Base-by-base conservation (phyloP, 345 rosid genomes). In the Eucalyptus sideroxylon region DNA sequence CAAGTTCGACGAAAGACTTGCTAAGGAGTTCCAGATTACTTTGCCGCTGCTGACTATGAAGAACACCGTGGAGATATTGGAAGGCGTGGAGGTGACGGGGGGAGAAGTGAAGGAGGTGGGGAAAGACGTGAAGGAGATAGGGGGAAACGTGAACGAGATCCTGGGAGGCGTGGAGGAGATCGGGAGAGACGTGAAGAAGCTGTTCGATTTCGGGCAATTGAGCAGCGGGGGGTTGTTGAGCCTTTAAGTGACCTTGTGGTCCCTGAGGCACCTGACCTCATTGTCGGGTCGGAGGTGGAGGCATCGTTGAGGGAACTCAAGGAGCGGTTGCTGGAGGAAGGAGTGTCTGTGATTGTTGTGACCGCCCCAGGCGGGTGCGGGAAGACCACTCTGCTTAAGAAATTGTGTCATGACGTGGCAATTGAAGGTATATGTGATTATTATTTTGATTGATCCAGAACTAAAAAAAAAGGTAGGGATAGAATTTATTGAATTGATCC, bases 171-270 rank as follows among this genome's bases (percentile, higher is more conserved):
- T 87, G 53, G 62, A 27, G 8, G 88, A 60, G 62, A 67, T 87
- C n/a, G 15, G 42, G 62, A 2, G 62, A 21, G 88, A 5, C 80
- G 0, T 60, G 31, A 60, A 50, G 40, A 4, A 34, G 88, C 16
- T 87, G 17, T 0, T 62, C 0, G 0, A 0, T 67, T 9, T 0
- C 4, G 0, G 0, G 34, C 40, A 31, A 8, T 5, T 0, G 23
- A 31, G 0, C 80, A 16, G 40, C 42, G 80, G 42, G 42, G 42
- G n/a, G n/a, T n/a, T n/a, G n/a, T 67, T 16, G 59, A 26, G 34
- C 37, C 31, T 86, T 45, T 8, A 0, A 31, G 87, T 16, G 30
- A 7, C 81, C 62, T 87, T 15, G 26, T 16, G 3, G 50, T 40
- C 45, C 45, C 45, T 44, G 37, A 56, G 49, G 87, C 67, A 24